Percentiles rank a stretch among this genome's conserved stretches.
These are phyloP conservation scores for Populus hybrid DNA, from an alignment of 441 rosid species.

Conservation along the genomic window DNA sequence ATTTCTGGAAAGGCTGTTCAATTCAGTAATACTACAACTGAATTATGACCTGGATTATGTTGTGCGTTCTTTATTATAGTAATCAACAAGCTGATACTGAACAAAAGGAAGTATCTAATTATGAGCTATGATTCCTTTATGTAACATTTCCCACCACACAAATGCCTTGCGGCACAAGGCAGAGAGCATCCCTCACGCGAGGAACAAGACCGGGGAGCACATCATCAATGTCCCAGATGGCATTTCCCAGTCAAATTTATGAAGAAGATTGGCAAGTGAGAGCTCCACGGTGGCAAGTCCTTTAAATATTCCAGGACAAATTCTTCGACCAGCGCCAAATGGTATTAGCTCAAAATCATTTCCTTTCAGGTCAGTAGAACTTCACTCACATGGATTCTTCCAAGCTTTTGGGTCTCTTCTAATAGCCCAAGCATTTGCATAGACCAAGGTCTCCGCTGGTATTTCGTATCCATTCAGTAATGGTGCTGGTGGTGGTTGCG, in stretches of 20 bases:
- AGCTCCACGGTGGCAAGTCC: constrained; percentile 18
- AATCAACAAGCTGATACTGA: no score
- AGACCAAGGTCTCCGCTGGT: constrained; percentile 12
- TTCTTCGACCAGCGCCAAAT: constrained; percentile 27
- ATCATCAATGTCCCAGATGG: constrained; percentile 16
- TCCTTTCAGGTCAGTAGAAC: background rate
- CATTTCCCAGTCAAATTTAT: constrained; percentile 30
- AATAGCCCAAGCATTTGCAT: constrained; percentile 5
- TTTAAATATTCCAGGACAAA: constrained; percentile 19
- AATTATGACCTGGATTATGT: no score
- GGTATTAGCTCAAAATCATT: constrained; percentile 21
- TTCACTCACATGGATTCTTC: constrained; percentile 21
- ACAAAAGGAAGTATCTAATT: no score
- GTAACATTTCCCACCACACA: no score
- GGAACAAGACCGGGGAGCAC: constrained; percentile 22
- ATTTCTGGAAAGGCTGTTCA: background rate
- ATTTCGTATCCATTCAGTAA: constrained; percentile 20
- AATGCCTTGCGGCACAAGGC: background rate
- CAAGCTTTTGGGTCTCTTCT: constrained; percentile 13
- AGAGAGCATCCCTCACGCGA: constrained; percentile 35
- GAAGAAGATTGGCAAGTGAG: constrained; percentile 24
- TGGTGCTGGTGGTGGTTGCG: constrained; percentile 22
- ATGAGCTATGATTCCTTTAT: no score
- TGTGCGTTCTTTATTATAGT: no score
- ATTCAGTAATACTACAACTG: no score